phyloP scores from a whole-genome alignment of 768 basidiomycete species.

The Suillus alpinus region DNA sequence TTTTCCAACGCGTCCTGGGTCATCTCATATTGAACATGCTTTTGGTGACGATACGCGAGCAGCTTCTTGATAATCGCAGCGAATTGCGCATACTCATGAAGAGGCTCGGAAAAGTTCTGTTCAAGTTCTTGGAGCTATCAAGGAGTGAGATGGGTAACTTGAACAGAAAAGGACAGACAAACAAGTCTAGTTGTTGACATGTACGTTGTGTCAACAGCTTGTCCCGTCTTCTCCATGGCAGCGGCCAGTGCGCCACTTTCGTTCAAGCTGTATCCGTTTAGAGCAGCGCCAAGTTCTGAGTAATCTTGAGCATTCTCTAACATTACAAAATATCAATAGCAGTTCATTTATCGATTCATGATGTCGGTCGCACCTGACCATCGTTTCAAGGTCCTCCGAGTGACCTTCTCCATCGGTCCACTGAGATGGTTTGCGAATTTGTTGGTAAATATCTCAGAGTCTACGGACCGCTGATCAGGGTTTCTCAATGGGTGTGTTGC shows the following conservation, averaged over 20 bases:
- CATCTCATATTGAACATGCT: constrained; percentile 97
- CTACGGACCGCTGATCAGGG: constrained; percentile 93
- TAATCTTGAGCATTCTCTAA: constrained; percentile 83
- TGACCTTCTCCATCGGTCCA: constrained; percentile 96
- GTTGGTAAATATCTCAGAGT: constrained; percentile 93
- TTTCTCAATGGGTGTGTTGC: constrained; percentile 84
- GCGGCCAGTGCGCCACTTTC: constrained; percentile 71
- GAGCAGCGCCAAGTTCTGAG: constrained; percentile 84
- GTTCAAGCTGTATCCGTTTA: constrained; percentile 92
- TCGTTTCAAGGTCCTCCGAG: constrained; percentile 85
- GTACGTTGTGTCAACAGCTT: constrained; percentile 92
- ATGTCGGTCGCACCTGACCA: constrained; percentile 73
- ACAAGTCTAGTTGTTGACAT: constrained; percentile 90
- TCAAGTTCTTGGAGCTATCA: constrained; percentile 88
- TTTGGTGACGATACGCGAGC: constrained; percentile 93
- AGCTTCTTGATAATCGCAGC: constrained; percentile 92
- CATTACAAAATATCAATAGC: constrained; percentile 4
- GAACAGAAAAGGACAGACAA: constrained; percentile 23
- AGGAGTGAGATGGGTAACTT: neutral
- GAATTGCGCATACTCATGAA: constrained; percentile 96
- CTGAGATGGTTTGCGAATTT: constrained; percentile 92
- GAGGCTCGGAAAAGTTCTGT: constrained; percentile 91
- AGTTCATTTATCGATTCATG: constrained; percentile 5
- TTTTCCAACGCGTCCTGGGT: constrained; percentile 86
- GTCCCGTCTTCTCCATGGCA: constrained; percentile 95